Conservation (phyloP, 2,329 filamentous ascomycete species). For the Colletotrichum trifolii region DNA sequence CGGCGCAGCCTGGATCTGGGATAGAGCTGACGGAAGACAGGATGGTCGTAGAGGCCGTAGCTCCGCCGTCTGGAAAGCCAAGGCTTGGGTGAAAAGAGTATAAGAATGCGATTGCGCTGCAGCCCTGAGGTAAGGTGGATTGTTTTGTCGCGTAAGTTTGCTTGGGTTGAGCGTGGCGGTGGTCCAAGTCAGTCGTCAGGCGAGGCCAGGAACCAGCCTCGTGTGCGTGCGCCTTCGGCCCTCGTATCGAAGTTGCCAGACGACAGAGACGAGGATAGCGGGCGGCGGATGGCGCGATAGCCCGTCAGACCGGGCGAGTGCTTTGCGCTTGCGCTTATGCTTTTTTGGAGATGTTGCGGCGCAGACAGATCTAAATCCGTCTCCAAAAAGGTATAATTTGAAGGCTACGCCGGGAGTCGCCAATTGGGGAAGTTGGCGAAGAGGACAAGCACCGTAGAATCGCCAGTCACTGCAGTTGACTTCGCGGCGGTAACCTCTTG, state of each 20-base stretch:
- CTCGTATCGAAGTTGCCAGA: no score
- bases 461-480: no score
- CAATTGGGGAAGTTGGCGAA: no score
- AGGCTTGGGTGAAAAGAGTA: neutral
- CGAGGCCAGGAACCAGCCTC: slow-evolving; percentile 14
- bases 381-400: no score
- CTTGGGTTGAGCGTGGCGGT: neutral
- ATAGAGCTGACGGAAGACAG: slow-evolving; percentile 7
- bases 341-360: no score
- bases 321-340: neutral
- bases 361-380: no score
- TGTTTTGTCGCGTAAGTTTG: no score
- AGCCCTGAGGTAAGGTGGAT: no score
- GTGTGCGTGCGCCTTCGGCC: slow-evolving; percentile 9
- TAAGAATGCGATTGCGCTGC: neutral
- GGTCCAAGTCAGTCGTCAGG: slow-evolving; percentile 1
- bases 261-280: slow-evolving; percentile 7
- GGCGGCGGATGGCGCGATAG: slow-evolving; percentile 18
- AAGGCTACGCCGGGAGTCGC: no score
- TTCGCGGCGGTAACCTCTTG: no score
- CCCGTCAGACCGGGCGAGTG: slow-evolving; percentile 12
- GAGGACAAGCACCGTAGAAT: no score
- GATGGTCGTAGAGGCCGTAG: neutral
- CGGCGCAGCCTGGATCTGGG: slow-evolving; percentile 17
- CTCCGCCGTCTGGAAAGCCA: slow-evolving; percentile 1